Percentiles rank a stretch among this genome's conserved stretches.
These are phyloP conservation scores for Rhytidiadelphus loreus DNA, from an alignment of 225 moss, liverwort and hornwort genomes.

Conservation along the genomic window DNA sequence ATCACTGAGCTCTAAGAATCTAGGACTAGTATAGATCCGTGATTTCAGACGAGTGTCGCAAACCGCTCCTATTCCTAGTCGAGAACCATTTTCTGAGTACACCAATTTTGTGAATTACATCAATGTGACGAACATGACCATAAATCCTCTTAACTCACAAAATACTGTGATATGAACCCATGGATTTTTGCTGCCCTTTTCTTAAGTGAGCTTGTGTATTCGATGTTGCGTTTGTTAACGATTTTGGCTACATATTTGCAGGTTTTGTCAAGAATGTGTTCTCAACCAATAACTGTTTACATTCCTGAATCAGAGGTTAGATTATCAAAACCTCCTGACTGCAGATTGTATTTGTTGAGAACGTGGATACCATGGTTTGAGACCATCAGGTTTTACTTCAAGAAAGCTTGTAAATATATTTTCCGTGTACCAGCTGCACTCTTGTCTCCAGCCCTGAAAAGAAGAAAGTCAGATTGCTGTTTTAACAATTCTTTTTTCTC, in stretches of 20 bases:
- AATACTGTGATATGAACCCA: background rate
- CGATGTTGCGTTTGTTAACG: background rate
- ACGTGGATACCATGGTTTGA: background rate
- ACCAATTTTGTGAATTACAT: background rate
- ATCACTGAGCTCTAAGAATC: background rate
- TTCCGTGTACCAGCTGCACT: background rate
- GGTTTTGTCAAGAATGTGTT: constrained; percentile 92
- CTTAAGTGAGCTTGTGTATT: background rate
- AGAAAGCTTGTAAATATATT: background rate
- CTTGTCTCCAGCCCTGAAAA: background rate
- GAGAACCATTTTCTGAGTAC: background rate
- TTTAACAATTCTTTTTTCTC: background rate
- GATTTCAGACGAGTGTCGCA: background rate
- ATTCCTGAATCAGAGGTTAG: constrained; percentile 91
- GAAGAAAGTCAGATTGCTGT: background rate
- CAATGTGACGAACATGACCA: background rate
- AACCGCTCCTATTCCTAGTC: background rate
- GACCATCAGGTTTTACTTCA: background rate
- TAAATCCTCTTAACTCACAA: background rate
- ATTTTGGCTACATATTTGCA: background rate
- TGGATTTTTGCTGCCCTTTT: background rate
- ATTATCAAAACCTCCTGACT: background rate
- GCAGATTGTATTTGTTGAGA: background rate
- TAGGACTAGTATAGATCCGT: background rate
- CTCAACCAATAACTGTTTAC: constrained; percentile 76